phyloP scores from a whole-genome alignment of 371 early-diverging fungal genomes.

The Rhizomucor pusillus region DNA sequence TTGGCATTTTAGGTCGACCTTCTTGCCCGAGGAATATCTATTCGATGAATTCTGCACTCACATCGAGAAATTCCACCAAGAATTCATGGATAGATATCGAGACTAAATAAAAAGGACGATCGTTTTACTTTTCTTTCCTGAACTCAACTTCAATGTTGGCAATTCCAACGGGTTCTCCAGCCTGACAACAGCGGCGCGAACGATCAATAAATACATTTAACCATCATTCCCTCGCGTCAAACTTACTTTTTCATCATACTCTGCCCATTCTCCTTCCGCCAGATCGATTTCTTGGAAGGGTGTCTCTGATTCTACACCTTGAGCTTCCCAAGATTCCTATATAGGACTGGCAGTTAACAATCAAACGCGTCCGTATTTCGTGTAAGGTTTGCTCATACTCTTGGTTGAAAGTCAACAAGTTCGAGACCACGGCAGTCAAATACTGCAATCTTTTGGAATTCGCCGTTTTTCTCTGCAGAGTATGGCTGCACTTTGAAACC shows the following conservation, averaged over 20 bases:
- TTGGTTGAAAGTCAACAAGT: conserved; percentile 76
- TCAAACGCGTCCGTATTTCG: too few species aligned
- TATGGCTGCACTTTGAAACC: conserved; percentile 60
- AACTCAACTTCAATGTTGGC: conserved; percentile 21
- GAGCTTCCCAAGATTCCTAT: conserved; percentile 71
- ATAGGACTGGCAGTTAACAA: too few species aligned
- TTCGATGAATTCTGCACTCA: conserved; percentile 84
- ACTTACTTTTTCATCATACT: conserved; percentile 25
- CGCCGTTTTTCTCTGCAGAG: conserved; percentile 53
- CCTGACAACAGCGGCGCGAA: not conserved
- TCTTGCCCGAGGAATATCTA: conserved; percentile 89
- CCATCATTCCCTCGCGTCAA: not conserved
- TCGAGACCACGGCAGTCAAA: conserved; percentile 90
- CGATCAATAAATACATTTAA: not conserved
- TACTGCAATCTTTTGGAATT: conserved; percentile 62
- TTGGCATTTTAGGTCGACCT: conserved; percentile 95
- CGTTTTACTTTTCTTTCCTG: conserved; percentile 7
- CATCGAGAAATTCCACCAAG: conserved; percentile 75
- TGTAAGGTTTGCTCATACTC: too few species aligned
- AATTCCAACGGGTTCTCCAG: conserved; percentile 27
- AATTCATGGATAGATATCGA: conserved; percentile 76
- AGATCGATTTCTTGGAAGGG: conserved; percentile 81
- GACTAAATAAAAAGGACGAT: conserved; percentile 17
- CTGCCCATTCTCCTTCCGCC: conserved; percentile 57
- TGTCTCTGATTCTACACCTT: conserved; percentile 71